Conservation (phyloP, 257 asterid species). For the Ballota nigra region DNA sequence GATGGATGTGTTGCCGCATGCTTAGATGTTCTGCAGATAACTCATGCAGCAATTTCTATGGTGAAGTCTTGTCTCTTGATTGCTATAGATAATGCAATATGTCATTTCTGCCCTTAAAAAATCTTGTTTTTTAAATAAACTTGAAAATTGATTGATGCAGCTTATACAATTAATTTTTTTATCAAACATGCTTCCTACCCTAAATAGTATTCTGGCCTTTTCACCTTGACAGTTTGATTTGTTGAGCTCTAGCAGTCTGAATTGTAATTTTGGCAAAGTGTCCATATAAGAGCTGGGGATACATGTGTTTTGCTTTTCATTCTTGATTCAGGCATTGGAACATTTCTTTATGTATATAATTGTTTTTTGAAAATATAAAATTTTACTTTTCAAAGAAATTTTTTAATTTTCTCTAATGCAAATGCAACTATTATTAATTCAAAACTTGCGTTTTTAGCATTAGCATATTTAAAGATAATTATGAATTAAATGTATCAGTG, state of each 20-base stretch:
- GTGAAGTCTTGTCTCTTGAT: conserved; percentile 37
- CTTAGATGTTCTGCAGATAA: conserved; percentile 86
- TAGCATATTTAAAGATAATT: conserved; percentile 7
- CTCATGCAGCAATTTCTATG: conserved; percentile 90
- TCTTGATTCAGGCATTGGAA: no score
- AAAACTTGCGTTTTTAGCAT: not conserved
- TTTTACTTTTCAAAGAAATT: not conserved
- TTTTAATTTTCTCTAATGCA: not conserved
- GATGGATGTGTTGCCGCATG: conserved; percentile 76
- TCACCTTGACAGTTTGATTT: no score
- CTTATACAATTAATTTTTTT: not conserved
- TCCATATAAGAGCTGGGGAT: no score
- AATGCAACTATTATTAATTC: not conserved
- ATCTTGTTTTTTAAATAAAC: not conserved
- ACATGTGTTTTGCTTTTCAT: no score
- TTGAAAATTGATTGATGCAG: not conserved
- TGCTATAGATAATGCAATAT: not conserved
- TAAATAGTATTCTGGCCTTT: no score
- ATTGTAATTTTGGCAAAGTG: no score
- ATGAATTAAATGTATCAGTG: not conserved
- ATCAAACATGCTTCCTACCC: not conserved
- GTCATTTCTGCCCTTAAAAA: not conserved
- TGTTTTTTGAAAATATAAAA: no score
- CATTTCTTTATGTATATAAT: no score
- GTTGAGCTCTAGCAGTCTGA: no score